These are phyloP conservation scores for Pogostemon cablin DNA, from an alignment of 257 asterid species.

Conservation along the genomic window DNA sequence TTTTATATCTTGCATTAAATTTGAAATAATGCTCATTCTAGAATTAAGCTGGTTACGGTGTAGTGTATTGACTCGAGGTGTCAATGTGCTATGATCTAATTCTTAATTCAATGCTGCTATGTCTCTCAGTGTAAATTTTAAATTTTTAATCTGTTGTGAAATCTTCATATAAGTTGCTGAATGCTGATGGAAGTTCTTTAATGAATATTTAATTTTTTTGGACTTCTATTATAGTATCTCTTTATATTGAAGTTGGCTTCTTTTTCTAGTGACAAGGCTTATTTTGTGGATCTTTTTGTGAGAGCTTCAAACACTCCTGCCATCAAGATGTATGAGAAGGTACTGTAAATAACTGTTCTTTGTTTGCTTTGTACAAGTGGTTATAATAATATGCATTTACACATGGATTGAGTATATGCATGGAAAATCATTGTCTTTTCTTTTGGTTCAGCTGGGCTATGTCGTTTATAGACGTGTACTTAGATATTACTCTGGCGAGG, in stretches of 20 bases:
- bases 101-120: background rate
- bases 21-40: background rate
- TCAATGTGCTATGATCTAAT: constrained; percentile 11
- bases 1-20: constrained; percentile 8
- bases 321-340: constrained; percentile 99
- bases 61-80: background rate
- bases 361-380: background rate
- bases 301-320: constrained; percentile 97
- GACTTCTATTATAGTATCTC: background rate
- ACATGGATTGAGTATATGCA: background rate
- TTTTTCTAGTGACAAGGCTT: constrained; percentile 75
- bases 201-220: background rate
- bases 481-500: constrained; percentile 96
- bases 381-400: background rate
- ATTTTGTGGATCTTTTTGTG: constrained; percentile 95
- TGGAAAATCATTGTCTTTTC: background rate
- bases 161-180: constrained; percentile 11
- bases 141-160: background rate
- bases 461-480: constrained; percentile 88
- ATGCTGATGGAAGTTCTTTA: background rate
- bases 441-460: constrained; percentile 72
- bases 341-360: constrained; percentile 28
- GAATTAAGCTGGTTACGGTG: constrained; percentile 11
- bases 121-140: background rate
- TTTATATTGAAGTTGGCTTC: constrained; percentile 20